phyloP scores from a whole-genome alignment of 495 filamentous ascomycete species.

The Sordaria brevicollis region DNA sequence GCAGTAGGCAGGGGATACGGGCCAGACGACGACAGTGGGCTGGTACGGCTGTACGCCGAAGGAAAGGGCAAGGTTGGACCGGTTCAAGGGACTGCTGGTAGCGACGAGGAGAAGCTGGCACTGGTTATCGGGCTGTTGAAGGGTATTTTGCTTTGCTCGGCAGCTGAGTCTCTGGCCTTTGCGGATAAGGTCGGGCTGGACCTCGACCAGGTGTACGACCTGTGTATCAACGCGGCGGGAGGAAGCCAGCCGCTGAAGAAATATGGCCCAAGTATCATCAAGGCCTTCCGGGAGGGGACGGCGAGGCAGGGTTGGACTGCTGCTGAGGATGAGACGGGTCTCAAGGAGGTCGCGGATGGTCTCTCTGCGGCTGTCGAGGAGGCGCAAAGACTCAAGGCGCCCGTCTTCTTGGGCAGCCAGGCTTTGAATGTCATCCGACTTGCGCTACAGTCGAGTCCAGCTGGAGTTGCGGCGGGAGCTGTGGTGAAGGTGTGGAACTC shows the following conservation, averaged over 20 bases:
- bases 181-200: constrained; percentile 53
- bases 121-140: constrained; percentile 51
- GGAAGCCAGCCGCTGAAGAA: constrained; percentile 50
- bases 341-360: constrained; percentile 36
- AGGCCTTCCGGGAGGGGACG: constrained; percentile 20
- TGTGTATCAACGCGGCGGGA: constrained; percentile 63
- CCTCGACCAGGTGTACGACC: constrained; percentile 51
- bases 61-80: constrained; percentile 23
- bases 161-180: constrained; percentile 57
- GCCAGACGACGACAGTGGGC: constrained; percentile 57
- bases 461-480: constrained; percentile 12
- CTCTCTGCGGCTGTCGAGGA: constrained; percentile 41
- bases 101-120: constrained; percentile 32
- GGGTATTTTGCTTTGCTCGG: constrained; percentile 54
- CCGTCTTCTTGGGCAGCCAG: constrained; percentile 29
- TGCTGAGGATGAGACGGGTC: constrained; percentile 1
- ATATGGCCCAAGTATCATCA: constrained; percentile 46
- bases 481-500: constrained; percentile 30
- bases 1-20: constrained; percentile 52
- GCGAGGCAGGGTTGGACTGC: constrained; percentile 6
- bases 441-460: constrained; percentile 10
- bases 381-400: constrained; percentile 34
- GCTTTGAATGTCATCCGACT: constrained; percentile 26
- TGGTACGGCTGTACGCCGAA: constrained; percentile 52
- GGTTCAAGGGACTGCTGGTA: constrained; percentile 30